Conservation (phyloP, 257 asterid species). For the Ocimum tenuiflorum region DNA sequence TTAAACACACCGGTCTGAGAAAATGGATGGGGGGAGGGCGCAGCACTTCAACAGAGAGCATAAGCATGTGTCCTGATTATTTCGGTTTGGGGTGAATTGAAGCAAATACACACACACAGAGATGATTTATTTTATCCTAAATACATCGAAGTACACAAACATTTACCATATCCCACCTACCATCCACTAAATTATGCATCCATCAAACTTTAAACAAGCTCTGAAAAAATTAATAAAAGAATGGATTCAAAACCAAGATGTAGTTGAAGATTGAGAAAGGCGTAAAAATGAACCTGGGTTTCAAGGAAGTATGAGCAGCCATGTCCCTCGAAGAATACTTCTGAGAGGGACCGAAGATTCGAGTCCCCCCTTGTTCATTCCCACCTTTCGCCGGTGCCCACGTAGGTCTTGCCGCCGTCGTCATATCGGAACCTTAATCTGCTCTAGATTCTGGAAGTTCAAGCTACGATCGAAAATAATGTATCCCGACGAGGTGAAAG, state of each 20-base stretch:
- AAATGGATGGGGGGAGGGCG: no score
- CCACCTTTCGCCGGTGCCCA: constrained; percentile 99
- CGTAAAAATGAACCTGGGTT: constrained; percentile 52
- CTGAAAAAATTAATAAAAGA: neutral
- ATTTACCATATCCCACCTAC: neutral
- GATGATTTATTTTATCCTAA: neutral
- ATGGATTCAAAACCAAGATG: neutral
- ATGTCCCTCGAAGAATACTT: constrained; percentile 95
- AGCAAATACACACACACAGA: no score
- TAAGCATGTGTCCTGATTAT: no score
- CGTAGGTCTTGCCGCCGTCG: constrained; percentile 97
- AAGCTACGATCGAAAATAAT: neutral
- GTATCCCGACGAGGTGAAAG: neutral
- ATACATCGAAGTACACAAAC: no score
- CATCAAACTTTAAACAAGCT: neutral
- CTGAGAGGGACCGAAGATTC: constrained; percentile 92
- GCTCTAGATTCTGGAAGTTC: neutral
- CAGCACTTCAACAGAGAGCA: no score
- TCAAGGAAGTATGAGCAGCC: constrained; percentile 81
- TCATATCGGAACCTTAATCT: constrained; percentile 39
- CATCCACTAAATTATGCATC: neutral
- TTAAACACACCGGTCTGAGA: no score
- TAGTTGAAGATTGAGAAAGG: neutral
- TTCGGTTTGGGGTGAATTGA: no score
- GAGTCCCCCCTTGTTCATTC: constrained; percentile 91